Conservation (phyloP, 1,139 yeast genomes). For the Debaryomycetaceae sp. region DNA sequence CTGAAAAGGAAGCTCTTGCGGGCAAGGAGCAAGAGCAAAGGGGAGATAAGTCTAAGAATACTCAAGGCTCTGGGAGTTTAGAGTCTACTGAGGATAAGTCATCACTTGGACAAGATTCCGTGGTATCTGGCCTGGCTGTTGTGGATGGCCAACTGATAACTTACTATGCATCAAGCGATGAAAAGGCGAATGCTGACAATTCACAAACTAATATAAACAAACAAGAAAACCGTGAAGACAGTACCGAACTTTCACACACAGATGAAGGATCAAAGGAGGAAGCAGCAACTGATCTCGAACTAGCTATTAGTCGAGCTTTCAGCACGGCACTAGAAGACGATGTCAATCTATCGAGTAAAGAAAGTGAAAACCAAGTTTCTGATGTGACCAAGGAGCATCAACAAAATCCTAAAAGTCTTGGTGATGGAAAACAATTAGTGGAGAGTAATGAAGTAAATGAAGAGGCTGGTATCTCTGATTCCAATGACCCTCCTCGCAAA, state of each 20-base stretch:
- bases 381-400: too few relatives aligned
- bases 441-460: neutral
- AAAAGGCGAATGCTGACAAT: neutral
- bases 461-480: neutral
- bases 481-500: neutral
- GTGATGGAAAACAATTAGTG: neutral
- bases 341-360: neutral
- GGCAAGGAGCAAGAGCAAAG: neutral
- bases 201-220: too few relatives aligned
- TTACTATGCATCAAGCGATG: neutral
- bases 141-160: neutral
- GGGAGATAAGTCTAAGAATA: neutral
- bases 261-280: neutral
- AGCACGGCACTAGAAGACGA: neutral
- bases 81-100: too few relatives aligned
- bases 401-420: neutral
- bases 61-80: neutral
- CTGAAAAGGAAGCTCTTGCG: neutral
- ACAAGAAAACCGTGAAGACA: neutral
- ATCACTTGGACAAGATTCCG: neutral
- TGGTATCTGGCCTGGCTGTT: neutral
- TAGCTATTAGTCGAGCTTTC: neutral
- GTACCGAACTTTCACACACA: neutral
- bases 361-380: neutral
- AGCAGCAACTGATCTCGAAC: slow-evolving; percentile 8